Evolutionary conservation across 2,329 filamentous ascomycete species (phyloP), one percentile per base, ranked within the genome.

Genomic region (Pseudogymnoascus sp.): DNA sequence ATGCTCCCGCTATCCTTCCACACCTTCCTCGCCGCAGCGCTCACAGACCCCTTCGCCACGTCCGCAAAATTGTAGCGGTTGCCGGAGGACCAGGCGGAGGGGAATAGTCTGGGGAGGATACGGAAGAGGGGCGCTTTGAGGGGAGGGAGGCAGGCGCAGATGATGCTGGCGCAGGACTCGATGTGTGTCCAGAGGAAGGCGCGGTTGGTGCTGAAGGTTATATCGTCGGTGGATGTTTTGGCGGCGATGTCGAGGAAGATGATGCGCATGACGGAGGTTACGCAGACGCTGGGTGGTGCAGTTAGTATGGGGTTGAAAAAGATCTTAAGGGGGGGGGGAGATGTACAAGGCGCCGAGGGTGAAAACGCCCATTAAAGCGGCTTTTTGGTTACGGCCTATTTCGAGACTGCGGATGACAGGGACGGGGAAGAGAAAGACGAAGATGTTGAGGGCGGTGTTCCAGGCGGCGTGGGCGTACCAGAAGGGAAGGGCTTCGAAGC

Each of bases 171-270:
- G 33, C 61, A 63, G n/a, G 65, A 53, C 60, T 67, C 65, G 8
- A 67, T 24, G 33, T 65, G 64, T 1, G 65, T 65, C 64, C 65
- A 67, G 6, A 65, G 56, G 59, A 66, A 63, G 1, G 63, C 62
- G n/a, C 62, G 61, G 61, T 63, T 64, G 11, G 65, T 64, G 6
- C 31, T 26, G 24, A 26, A 50, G 2, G 44, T 50, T 4, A 50
- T 50, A 2, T 50, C 44, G 21, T 29, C 44, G 6, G 24, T 29
- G 44, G 29, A 21, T 6, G 44, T 50, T 29, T 50, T 50, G 21
- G 44, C 44, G 44, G 44, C 44, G 44, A 50, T 50, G 24, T 50
- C 44, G 44, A 50, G 44, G 21, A 50, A 50, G 11, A 50, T 50
- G 7, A 50, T 24, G 44, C 44, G 44, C 44, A 50, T 50, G 13